Evolutionary conservation across 208 protist species (phyloP).

Genomic region (Leishmania tropica): DNA sequence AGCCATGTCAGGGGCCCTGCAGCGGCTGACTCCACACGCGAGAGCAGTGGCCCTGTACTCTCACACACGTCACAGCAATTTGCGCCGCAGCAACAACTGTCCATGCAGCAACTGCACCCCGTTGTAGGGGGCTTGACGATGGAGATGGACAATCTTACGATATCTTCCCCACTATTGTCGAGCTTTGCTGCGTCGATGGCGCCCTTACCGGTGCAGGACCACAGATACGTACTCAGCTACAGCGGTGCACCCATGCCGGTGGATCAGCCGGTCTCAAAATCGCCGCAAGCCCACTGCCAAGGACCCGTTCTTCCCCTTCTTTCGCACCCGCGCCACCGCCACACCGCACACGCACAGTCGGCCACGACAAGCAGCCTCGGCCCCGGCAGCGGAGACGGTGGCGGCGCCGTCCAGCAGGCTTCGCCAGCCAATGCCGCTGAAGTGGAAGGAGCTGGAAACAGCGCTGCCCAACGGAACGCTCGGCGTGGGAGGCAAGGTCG

Average conservation of each 20-base stretch:
- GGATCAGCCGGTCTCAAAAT: conserved; percentile 3
- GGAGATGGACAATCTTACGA: conserved; percentile 17
- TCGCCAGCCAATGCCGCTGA: background rate
- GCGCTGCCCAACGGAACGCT: background rate
- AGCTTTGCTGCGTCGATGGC: background rate
- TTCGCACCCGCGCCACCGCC: background rate
- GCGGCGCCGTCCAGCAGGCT: background rate
- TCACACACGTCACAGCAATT: conserved; percentile 7
- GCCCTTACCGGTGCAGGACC: conserved; percentile 5
- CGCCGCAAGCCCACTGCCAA: background rate
- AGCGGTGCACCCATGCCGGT: background rate
- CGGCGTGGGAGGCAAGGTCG: background rate
- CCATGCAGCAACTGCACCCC: background rate
- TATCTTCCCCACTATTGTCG: conserved; percentile 1
- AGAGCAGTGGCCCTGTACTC: conserved; percentile 6
- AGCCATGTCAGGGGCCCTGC: background rate
- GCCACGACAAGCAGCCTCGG: background rate
- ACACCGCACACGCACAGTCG: background rate
- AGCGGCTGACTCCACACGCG: background rate
- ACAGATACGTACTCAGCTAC: background rate
- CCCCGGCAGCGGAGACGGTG: background rate
- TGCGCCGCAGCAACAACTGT: background rate
- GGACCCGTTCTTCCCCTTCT: background rate
- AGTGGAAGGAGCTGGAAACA: background rate
- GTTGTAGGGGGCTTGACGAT: conserved; percentile 20